These are phyloP conservation scores for Pichia deserticola DNA, from an alignment of 805 yeast species.

Conservation along the genomic window DNA sequence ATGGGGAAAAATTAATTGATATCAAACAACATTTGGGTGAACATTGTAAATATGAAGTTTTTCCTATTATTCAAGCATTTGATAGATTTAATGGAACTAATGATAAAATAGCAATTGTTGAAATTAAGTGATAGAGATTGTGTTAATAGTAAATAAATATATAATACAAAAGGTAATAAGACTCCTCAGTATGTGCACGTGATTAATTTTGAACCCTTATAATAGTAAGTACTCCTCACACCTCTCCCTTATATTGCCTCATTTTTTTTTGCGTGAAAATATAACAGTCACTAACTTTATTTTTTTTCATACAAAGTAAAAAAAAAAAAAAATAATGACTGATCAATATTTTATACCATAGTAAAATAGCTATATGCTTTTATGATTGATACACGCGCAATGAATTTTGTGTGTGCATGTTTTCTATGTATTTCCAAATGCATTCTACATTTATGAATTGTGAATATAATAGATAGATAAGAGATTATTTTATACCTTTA, in stretches of 20 bases:
- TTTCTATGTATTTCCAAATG: no score
- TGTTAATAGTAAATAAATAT: no score
- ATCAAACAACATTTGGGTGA: not conserved
- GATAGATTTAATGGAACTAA: slow-evolving; percentile 1
- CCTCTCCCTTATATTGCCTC: not conserved
- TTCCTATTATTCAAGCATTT: slow-evolving; percentile 17
- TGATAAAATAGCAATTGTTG: slow-evolving; percentile 12
- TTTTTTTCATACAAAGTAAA: no score
- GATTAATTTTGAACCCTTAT: not conserved
- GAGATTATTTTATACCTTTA: no score
- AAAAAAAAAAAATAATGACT: no score
- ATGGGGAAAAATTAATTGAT: not conserved
- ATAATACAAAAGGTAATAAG: no score
- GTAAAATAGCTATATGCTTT: not conserved
- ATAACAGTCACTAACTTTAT: no score
- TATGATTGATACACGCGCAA: not conserved
- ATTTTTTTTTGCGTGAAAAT: no score
- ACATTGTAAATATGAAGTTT: slow-evolving; percentile 15
- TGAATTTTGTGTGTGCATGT: not conserved
- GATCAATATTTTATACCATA: no score
- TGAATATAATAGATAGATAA: no score
- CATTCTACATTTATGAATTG: no score
- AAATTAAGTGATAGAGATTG: not conserved
- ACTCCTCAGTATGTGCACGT: not conserved
- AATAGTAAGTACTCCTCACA: slow-evolving; percentile 4